Conservation (phyloP, 306 rosid species). For the Herpetospermum pedunculosum region DNA sequence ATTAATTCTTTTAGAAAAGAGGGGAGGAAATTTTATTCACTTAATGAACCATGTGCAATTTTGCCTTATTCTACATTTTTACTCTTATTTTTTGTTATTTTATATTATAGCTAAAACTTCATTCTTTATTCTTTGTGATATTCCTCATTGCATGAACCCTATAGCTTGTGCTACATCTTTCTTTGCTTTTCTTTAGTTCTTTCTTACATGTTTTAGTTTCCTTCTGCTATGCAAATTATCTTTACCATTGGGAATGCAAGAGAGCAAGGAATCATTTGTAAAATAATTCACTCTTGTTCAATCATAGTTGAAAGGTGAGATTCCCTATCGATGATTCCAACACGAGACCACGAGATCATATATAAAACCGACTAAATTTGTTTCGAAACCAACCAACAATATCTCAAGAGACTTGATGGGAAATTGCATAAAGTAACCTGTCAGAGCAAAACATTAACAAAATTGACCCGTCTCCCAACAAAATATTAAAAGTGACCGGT, state of each 20-base stretch:
- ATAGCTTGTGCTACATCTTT: background rate
- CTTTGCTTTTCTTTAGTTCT: background rate
- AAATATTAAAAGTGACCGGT: too few species aligned
- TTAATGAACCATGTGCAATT: slow-evolving; percentile 4
- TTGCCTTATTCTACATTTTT: background rate
- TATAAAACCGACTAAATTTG: background rate
- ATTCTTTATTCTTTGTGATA: background rate
- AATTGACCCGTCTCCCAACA: too few species aligned
- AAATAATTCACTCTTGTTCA: background rate
- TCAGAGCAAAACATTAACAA: too few species aligned
- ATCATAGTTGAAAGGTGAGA: background rate
- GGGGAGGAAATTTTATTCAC: background rate
- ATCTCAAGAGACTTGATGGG: background rate
- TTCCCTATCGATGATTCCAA: background rate
- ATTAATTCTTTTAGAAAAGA: background rate
- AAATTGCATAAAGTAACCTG: too few species aligned
- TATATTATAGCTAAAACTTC: background rate
- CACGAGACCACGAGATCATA: background rate
- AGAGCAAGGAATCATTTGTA: background rate
- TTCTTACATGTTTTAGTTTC: background rate
- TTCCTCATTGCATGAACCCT: background rate
- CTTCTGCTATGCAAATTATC: background rate
- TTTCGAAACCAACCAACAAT: background rate
- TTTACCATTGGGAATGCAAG: background rate
- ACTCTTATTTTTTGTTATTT: background rate